These are phyloP conservation scores for Rhododendron simsii DNA, from an alignment of 148 eudicot species.

Conservation along the genomic window DNA sequence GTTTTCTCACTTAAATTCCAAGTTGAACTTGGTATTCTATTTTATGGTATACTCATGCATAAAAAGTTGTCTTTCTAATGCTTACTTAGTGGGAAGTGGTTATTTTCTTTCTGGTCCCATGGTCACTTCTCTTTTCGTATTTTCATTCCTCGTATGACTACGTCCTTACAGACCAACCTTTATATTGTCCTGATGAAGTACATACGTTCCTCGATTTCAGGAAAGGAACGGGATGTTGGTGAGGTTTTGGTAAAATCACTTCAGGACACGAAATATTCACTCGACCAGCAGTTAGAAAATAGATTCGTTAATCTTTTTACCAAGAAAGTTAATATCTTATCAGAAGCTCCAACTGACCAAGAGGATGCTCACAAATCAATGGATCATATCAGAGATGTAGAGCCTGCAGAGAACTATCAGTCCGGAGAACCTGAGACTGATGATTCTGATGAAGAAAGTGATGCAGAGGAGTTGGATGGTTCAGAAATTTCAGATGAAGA, in stretches of 20 bases:
- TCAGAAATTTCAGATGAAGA: slow-evolving; percentile 41
- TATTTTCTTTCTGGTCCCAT: neutral
- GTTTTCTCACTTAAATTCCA: neutral
- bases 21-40: neutral
- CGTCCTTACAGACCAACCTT: neutral
- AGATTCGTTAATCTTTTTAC: slow-evolving; percentile 66
- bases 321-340: slow-evolving; percentile 18
- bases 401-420: slow-evolving; percentile 24
- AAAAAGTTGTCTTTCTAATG: neutral
- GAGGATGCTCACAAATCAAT: slow-evolving; percentile 25
- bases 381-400: slow-evolving; percentile 16
- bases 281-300: slow-evolving; percentile 71
- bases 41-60: neutral
- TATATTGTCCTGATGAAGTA: neutral
- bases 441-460: slow-evolving; percentile 50
- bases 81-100: neutral
- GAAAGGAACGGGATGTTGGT: slow-evolving; percentile 63
- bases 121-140: neutral
- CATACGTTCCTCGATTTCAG: slow-evolving; percentile 27
- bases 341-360: slow-evolving; percentile 18
- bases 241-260: slow-evolving; percentile 73
- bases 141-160: too few relatives aligned
- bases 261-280: slow-evolving; percentile 64
- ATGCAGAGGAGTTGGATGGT: slow-evolving; percentile 29
- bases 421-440: slow-evolving; percentile 29